These are phyloP conservation scores for Fusarium sp. DNA, from an alignment of 2,329 filamentous ascomycete genomes.

Conservation along the genomic window DNA sequence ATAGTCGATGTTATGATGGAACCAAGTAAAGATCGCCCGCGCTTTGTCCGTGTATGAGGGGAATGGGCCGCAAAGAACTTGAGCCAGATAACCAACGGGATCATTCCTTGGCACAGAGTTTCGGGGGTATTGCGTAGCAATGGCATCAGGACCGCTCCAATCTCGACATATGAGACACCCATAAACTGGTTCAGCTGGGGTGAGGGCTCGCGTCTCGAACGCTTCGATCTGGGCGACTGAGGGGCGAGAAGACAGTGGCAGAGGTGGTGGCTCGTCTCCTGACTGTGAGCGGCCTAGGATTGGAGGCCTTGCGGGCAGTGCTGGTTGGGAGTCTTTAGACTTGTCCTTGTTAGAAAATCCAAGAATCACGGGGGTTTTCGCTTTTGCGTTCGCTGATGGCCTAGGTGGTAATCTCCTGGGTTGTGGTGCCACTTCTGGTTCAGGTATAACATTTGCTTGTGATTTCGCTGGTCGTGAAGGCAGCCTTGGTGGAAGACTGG, in stretches of 20 bases:
- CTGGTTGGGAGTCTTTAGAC: constrained; percentile 16
- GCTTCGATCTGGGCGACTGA: constrained; percentile 63
- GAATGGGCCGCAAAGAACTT: constrained; percentile 82
- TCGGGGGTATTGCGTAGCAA: constrained; percentile 81
- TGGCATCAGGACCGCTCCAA: constrained; percentile 82
- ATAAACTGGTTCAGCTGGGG: constrained; percentile 40
- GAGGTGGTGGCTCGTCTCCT: constrained; percentile 60
- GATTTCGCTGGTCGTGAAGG: constrained; percentile 60
- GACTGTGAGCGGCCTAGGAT: constrained; percentile 24
- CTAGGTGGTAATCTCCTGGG: constrained; percentile 34
- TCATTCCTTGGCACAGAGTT: constrained; percentile 73
- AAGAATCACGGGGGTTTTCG: constrained; percentile 28
- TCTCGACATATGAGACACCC: constrained; percentile 87
- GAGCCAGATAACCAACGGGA: constrained; percentile 79
- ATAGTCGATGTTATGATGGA: constrained; percentile 92
- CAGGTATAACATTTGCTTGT: constrained; percentile 20
- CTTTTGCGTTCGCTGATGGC: constrained; percentile 21
- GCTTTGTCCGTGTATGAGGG: constrained; percentile 89
- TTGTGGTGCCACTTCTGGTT: constrained; percentile 12
- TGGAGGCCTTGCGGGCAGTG: constrained; percentile 29
- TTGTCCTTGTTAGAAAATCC: constrained; percentile 30
- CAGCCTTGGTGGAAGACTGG: constrained; percentile 61
- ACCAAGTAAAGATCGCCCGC: constrained; percentile 92
- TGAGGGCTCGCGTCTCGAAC: constrained; percentile 48
- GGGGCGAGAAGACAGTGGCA: constrained; percentile 65